These are phyloP conservation scores for Saccharomycopsis sp. DNA, from an alignment of 805 yeast genomes.

Conservation along the genomic window DNA sequence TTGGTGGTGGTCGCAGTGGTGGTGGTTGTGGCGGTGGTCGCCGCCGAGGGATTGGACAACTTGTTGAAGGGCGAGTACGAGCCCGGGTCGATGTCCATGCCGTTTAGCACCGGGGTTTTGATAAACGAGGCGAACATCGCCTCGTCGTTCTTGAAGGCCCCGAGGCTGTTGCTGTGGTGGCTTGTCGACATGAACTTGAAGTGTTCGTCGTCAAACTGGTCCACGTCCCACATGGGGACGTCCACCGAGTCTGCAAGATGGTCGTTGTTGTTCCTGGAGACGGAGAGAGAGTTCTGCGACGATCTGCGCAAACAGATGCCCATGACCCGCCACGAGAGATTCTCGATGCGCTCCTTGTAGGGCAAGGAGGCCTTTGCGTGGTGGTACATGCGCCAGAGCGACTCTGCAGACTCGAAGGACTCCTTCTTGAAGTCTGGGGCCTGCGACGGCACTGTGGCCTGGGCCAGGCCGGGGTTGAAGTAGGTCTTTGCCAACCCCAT, in stretches of 20 bases:
- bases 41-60: neutral
- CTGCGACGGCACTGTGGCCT: conserved; percentile 2
- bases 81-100: conserved; percentile 14
- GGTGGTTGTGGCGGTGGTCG: neutral
- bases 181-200: neutral
- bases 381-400: conserved; percentile 77
- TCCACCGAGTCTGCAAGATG: neutral
- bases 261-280: neutral
- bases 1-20: neutral
- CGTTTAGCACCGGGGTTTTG: conserved; percentile 18
- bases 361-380: conserved; percentile 72
- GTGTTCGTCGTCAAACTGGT: neutral
- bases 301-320: conserved; percentile 29
- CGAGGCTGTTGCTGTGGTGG: neutral
- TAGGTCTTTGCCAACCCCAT: neutral
- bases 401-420: conserved; percentile 34
- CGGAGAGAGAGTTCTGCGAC: neutral
- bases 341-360: conserved; percentile 70
- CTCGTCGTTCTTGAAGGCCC: conserved; percentile 9
- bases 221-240: conserved; percentile 10
- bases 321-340: conserved; percentile 86
- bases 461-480: neutral
- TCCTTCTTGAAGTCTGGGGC: neutral
- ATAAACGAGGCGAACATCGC: conserved; percentile 16
- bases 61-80: conserved; percentile 1